These are phyloP conservation scores for Musa schizocarpa DNA, from an alignment of 176 grass and related monocot genomes.

Conservation along the genomic window DNA sequence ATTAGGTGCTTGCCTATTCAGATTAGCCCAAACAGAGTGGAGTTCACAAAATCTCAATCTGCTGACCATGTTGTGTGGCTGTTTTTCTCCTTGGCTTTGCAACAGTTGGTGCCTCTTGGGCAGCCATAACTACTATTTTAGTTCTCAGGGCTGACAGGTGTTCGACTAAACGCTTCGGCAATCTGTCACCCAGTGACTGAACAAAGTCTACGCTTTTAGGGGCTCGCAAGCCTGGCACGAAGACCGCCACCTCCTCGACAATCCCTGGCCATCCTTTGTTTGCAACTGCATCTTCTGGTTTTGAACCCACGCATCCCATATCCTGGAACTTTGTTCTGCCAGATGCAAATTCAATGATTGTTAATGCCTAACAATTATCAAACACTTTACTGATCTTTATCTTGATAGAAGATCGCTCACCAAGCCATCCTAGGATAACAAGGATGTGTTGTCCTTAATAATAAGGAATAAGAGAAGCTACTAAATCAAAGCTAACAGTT, in stretches of 20 bases:
- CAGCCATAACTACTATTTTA: conserved; percentile 19
- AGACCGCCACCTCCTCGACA: conserved; percentile 15
- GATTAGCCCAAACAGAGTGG: not conserved
- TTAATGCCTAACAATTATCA: not conserved
- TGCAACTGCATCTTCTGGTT: conserved; percentile 4
- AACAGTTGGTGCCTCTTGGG: conserved; percentile 10
- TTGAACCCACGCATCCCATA: conserved; percentile 19
- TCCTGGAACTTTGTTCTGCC: conserved; percentile 1
- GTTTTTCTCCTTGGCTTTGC: conserved; percentile 9
- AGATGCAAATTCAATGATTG: not conserved
- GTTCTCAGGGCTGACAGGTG: conserved; percentile 19
- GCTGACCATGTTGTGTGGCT: conserved; percentile 15
- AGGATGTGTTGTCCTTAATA: not conserved
- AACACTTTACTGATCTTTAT: not conserved
- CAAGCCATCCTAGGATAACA: not conserved
- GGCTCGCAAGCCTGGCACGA: conserved; percentile 22
- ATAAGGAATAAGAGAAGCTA: not conserved
- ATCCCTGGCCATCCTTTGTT: conserved; percentile 1
- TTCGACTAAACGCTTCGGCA: conserved; percentile 16
- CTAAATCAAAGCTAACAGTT: not conserved
- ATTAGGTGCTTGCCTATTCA: not conserved
- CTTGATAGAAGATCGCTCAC: not conserved
- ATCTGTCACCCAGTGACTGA: conserved; percentile 9
- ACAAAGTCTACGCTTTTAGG: conserved; percentile 13
- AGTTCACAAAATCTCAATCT: not conserved